Conservation (phyloP, 2,329 filamentous ascomycete species). For the Colletotrichum cuscutae region DNA sequence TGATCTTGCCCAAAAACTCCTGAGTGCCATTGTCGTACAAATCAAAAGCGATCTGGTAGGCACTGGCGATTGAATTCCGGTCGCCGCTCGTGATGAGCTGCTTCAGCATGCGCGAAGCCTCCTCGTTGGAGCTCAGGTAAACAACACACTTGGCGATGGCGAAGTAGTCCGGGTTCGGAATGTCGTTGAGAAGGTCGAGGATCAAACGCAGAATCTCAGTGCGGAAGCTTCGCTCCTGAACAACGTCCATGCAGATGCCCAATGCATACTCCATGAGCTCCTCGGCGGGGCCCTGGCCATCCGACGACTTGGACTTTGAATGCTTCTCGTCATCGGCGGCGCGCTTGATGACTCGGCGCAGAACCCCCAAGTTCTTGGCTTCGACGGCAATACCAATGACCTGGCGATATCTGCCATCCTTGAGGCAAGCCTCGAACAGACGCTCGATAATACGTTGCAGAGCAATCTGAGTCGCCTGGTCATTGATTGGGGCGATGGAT, state of each 20-base stretch:
- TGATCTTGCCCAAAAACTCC: slow-evolving; percentile 92
- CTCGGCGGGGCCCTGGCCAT: slow-evolving; percentile 71
- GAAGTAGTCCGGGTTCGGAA: slow-evolving; percentile 94
- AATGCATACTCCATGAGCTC: slow-evolving; percentile 97
- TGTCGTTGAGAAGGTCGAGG: slow-evolving; percentile 93
- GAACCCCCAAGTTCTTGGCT: slow-evolving; percentile 88
- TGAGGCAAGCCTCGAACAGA: slow-evolving; percentile 90
- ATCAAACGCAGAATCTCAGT: slow-evolving; percentile 89
- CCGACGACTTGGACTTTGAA: slow-evolving; percentile 68
- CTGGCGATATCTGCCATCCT: slow-evolving; percentile 88
- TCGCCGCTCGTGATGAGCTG: slow-evolving; percentile 85
- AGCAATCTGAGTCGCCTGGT: slow-evolving; percentile 80
- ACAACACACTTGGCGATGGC: slow-evolving; percentile 98
- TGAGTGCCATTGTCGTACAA: slow-evolving; percentile 99
- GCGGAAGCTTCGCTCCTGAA: slow-evolving; percentile 90
- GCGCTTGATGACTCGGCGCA: slow-evolving; percentile 86
- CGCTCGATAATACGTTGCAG: slow-evolving; percentile 87
- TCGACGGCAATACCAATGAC: slow-evolving; percentile 97
- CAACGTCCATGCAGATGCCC: slow-evolving; percentile 96
- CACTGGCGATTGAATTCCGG: slow-evolving; percentile 80
- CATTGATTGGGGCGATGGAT: slow-evolving; percentile 72
- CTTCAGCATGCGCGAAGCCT: slow-evolving; percentile 87
- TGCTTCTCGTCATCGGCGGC: slow-evolving; percentile 88
- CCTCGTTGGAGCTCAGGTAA: slow-evolving; percentile 90
- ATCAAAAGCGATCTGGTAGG: slow-evolving; percentile 98